Base-by-base conservation (phyloP, 2,329 filamentous ascomycete species). In the Fusarium goolgardi region DNA sequence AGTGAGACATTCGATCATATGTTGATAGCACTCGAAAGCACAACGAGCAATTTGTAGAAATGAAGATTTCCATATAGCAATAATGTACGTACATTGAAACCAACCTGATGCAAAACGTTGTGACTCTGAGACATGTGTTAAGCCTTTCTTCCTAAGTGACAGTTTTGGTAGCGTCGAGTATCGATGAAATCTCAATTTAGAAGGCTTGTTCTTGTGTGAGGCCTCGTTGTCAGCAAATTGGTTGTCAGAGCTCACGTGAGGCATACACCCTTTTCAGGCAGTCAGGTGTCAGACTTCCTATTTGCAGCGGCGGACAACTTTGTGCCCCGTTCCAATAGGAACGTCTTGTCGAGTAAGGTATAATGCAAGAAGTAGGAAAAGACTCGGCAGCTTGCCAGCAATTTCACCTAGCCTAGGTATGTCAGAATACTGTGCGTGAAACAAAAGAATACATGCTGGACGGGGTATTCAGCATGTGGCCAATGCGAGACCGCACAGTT, bases 191-290 rank as follows among this genome's bases (percentile, higher is more conserved):
- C 16, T 16, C 9, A 27, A 21, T n/a, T 51, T 18, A 32, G 41
- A n/a, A 40, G 25, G 27, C 47, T 45, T 29, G 41, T 44, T 51
- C 52, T 27, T 54, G 51, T 32, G 59, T 55, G 55, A 62, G 69
- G 71, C 65, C 69, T 64, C 56, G 40, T 47, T 59, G 69, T 73
- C 71, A 73, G 69, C 71, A 62, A 59, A 23, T 40, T 55, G 40
- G 50, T 60, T 63, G 62, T 59, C 52, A 62, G 45, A 64, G 62
- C 45, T 60, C 69, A 72, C 60, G 70, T 72, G 71, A 72, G 67
- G 49, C 35, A 56, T n/a, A 51, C n/a, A 29, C 41, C 39, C 41
- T 51, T 45, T 59, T 45, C 57, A 59, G 60, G 67, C 51, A 63
- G 59, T 58, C 56, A 62, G 50, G 59, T 47, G 62, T 51, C 46